Evolutionary conservation across 2,329 filamentous ascomycete species (phyloP).

Genomic region (Alternaria hordeiaustralica): DNA sequence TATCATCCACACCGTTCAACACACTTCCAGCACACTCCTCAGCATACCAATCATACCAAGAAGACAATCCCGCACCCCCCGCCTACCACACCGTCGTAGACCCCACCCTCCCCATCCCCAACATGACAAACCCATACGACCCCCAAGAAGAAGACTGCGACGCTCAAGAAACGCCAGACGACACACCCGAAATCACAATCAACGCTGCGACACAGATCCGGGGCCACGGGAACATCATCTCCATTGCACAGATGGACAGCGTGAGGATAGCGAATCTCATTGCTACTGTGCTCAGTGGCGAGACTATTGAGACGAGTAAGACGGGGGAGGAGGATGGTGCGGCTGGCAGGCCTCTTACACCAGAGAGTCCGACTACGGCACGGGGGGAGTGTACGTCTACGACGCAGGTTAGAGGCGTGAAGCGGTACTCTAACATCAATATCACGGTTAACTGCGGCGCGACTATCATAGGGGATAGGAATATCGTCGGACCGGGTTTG

Average conservation of each 20-base stretch:
- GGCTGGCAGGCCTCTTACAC: neutral
- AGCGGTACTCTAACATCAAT: conserved; percentile 28
- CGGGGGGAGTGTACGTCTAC: conserved; percentile 7
- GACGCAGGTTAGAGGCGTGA: conserved; percentile 12
- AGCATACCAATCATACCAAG: neutral
- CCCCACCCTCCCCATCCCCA: conserved; percentile 24
- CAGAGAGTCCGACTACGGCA: conserved; percentile 4
- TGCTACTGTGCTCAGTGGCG: conserved; percentile 27
- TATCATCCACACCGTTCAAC: conserved; percentile 3
- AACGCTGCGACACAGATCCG: conserved; percentile 45
- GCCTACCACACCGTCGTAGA: conserved; percentile 41
- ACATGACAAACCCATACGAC: conserved; percentile 28
- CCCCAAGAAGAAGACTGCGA: conserved; percentile 21
- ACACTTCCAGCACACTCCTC: neutral
- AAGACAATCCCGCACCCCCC: conserved; percentile 36
- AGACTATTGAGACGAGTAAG: neutral
- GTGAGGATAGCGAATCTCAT: conserved; percentile 37
- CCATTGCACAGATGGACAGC: conserved; percentile 41
- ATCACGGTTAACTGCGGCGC: conserved; percentile 45
- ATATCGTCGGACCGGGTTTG: conserved; percentile 43
- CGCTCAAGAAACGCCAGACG: neutral
- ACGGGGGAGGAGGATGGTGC: neutral
- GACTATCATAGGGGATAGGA: conserved; percentile 44
- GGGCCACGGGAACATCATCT: conserved; percentile 44
- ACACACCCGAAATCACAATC: conserved; percentile 41